Conservation (phyloP, 768 basidiomycete genomes). For the Galerina sulciceps region DNA sequence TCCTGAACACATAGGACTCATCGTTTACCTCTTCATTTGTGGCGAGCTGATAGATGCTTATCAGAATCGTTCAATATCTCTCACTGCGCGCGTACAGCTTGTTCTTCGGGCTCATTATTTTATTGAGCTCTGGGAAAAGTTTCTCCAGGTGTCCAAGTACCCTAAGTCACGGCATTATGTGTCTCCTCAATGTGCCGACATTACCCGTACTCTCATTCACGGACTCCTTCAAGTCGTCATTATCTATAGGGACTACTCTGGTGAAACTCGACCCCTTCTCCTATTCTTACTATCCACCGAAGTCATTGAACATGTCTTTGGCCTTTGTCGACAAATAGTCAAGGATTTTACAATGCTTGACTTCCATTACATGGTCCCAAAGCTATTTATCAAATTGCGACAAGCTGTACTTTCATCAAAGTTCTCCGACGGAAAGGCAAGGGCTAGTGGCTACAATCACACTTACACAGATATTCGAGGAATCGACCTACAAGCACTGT, state of each 20-base stretch:
- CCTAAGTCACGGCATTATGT: conserved; percentile 28
- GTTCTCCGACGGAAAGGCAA: conserved; percentile 21
- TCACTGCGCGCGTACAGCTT: conserved; percentile 30
- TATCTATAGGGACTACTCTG: conserved; percentile 36
- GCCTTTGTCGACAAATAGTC: conserved; percentile 26
- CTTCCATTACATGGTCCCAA: conserved; percentile 30
- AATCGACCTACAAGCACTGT: conserved; percentile 19
- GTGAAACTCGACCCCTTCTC: conserved; percentile 25
- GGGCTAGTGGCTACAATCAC: conserved; percentile 29
- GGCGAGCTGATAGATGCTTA: conserved; percentile 41
- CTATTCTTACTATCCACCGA: conserved; percentile 35
- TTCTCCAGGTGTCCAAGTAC: conserved; percentile 23
- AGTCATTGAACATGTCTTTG: conserved; percentile 38
- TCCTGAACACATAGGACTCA: conserved; percentile 24
- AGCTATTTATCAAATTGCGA: conserved; percentile 26
- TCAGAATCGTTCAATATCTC: conserved; percentile 33
- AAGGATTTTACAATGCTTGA: conserved; percentile 39
- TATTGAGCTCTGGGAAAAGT: conserved; percentile 30
- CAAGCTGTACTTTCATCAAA: conserved; percentile 21
- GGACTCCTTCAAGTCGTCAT: conserved; percentile 28
- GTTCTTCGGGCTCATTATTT: conserved; percentile 33
- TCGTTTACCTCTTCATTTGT: conserved; percentile 42
- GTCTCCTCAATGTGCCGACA: conserved; percentile 35
- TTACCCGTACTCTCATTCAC: not conserved
- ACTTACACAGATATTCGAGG: conserved; percentile 25